phyloP scores from a whole-genome alignment of 208 protist species.

The Porcisia hertigi region DNA sequence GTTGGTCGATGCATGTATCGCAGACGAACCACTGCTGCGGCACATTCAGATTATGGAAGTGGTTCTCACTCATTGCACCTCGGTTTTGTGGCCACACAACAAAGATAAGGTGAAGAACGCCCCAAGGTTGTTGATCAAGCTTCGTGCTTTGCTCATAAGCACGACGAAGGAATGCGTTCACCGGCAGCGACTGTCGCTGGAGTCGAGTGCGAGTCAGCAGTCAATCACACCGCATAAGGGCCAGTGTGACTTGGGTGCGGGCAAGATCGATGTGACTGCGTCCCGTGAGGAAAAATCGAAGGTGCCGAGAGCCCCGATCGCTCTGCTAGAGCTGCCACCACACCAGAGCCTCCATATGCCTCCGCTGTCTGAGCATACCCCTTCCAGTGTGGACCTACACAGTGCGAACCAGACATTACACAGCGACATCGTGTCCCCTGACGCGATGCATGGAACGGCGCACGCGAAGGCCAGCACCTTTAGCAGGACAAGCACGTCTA shows the following conservation, averaged over 20 bases:
- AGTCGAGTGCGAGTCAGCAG: constrained; percentile 8
- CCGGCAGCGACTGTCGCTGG: not conserved
- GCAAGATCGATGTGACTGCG: constrained; percentile 42
- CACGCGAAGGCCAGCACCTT: not conserved
- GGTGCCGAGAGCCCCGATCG: not conserved
- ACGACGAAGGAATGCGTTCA: constrained; percentile 9
- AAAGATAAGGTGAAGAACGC: constrained; percentile 33
- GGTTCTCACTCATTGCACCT: constrained; percentile 54
- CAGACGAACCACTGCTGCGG: constrained; percentile 58
- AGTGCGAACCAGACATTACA: not conserved
- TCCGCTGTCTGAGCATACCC: not conserved
- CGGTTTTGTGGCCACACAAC: constrained; percentile 47
- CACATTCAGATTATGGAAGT: constrained; percentile 55
- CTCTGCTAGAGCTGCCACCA: not conserved
- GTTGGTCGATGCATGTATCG: constrained; percentile 44
- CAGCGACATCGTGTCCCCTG: not conserved
- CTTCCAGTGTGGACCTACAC: not conserved
- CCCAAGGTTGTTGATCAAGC: constrained; percentile 36
- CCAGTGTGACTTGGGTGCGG: constrained; percentile 33
- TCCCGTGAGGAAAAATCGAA: constrained; percentile 15
- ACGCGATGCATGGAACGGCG: not conserved
- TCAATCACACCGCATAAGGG: constrained; percentile 33
- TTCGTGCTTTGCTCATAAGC: constrained; percentile 30
- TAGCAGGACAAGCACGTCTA: constrained; percentile 19
- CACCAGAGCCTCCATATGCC: constrained; percentile 9